Base-by-base conservation (phyloP, 2,329 filamentous ascomycete genomes). In the Trichoderma gracile region DNA sequence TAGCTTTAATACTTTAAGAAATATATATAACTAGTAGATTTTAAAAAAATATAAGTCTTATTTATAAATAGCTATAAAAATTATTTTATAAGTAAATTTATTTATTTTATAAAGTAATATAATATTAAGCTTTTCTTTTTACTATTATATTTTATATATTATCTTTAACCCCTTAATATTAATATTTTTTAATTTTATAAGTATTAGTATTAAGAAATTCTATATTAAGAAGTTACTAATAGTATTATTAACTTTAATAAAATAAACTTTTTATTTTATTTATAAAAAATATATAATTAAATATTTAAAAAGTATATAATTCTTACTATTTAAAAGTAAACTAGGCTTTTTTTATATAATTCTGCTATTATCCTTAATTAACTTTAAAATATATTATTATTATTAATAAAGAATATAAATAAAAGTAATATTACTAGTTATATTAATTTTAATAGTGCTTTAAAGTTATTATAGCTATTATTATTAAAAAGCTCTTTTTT, bases 71-170 rank as follows among this genome's bases (percentile, higher is more conserved):
- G 21, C 46, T 50, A 61, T 61, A 52, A 52, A 21, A 50, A 25
- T 42, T 27, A 61, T 33, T 61, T n/a, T 52, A 52, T 52, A 52
- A 47, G 19, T 17, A 23, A 61, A 43, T 38, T 61, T 23, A 21
- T 40, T 21, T 19, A 40, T 19, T 61, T 50, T 52, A 50, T 23
- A 21, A 9, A 1, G 1, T n/a, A 61, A 5, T 52, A 50, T 61
- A 50, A 50, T 50, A 61, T 61, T 61, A 61, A 61, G 25, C 46
- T 61, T n/a, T 61, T 61, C 25, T 27, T 17, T 7, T 27, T 61
- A 8, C 27, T 8, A 5, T 30, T 30, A 30, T 30, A 30, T 30
- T 9, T 30, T 30, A 30, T 9, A 8, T 52, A 50, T 40, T 40
- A 47, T 23, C 46, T 61, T 50, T 40, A 61, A 49, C 45, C 19